Evolutionary conservation across 345 rosid species (phyloP).

Genomic region (Alliaria petiolata): DNA sequence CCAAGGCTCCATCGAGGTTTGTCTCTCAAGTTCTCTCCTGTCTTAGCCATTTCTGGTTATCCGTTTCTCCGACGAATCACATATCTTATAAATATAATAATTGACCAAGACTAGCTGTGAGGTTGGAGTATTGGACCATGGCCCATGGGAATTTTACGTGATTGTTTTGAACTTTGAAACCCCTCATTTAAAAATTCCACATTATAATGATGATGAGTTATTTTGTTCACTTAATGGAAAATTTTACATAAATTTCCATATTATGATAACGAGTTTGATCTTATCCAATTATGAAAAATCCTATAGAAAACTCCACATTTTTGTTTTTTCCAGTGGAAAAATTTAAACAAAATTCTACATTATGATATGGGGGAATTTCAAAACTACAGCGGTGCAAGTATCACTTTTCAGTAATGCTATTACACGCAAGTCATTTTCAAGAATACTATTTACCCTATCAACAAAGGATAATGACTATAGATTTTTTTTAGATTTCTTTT

Average conservation of each 20-base stretch:
- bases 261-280: neutral
- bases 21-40: neutral
- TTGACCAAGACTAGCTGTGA: neutral
- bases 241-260: neutral
- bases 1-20: constrained; percentile 10
- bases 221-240: neutral
- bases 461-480: no score
- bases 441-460: no score
- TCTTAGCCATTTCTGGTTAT: neutral
- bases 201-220: neutral
- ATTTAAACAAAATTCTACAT: no score
- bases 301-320: no score
- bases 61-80: neutral
- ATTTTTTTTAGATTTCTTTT: no score
- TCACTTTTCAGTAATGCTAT: no score
- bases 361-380: no score
- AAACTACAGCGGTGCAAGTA: no score
- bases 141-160: neutral
- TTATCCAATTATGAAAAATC: no score
- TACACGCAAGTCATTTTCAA: no score
- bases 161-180: neutral
- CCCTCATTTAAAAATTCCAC: neutral
- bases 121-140: no score
- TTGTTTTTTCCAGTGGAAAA: no score
- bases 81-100: neutral